phyloP scores from a whole-genome alignment of 2,329 filamentous ascomycete species.

The Ustulina deusta region DNA sequence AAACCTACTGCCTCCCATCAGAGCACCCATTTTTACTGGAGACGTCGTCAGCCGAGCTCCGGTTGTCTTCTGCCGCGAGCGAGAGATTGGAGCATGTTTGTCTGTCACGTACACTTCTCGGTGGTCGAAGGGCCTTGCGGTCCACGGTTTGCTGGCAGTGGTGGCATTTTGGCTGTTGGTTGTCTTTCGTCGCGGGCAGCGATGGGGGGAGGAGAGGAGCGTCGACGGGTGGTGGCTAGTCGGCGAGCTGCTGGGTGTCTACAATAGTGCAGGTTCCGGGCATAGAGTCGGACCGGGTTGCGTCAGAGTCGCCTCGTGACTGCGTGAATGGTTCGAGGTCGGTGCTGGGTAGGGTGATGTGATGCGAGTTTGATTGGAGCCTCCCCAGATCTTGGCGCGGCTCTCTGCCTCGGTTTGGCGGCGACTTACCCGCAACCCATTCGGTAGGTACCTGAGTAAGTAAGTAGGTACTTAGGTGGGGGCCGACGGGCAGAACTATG shows the following conservation, averaged over 20 bases:
- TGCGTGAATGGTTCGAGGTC: constrained; percentile 26
- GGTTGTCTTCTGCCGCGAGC: constrained; percentile 13
- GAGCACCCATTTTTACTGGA: constrained; percentile 94
- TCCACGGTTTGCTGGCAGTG: constrained; percentile 65
- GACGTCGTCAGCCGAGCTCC: constrained; percentile 47
- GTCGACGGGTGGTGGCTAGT: background rate
- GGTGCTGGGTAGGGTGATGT: constrained; percentile 24
- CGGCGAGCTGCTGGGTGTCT: background rate
- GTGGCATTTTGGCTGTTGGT: constrained; percentile 59
- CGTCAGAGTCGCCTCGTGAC: background rate
- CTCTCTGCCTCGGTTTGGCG: constrained; percentile 17
- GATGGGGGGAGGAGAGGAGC: background rate
- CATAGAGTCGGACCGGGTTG: background rate
- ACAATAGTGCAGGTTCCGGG: no score
- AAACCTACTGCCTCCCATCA: constrained; percentile 96
- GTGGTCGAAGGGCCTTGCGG: constrained; percentile 72
- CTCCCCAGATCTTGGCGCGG: constrained; percentile 41
- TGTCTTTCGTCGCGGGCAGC: constrained; percentile 10
- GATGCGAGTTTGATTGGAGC: constrained; percentile 27
- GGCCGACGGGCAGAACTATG: no score
- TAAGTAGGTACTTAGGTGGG: no score
- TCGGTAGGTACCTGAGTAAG: background rate
- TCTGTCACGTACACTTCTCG: constrained; percentile 73
- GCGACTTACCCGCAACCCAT: constrained; percentile 10
- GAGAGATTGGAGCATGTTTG: constrained; percentile 5